These are phyloP conservation scores for Kitagawia praeruptora DNA, from an alignment of 129 eudicot species.

Conservation along the genomic window DNA sequence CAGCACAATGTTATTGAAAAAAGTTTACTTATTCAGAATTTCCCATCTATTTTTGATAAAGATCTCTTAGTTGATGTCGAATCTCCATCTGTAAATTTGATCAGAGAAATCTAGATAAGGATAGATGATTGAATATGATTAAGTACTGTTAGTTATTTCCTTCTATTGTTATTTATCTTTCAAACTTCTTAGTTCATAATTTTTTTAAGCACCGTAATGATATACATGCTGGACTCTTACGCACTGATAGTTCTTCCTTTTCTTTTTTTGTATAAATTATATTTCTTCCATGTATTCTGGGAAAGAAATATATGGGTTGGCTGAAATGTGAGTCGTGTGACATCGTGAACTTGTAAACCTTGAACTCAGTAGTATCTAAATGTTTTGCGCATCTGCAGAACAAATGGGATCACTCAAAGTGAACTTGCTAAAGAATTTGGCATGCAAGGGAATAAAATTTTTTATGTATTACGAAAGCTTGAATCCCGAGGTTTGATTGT, in stretches of 20 bases:
- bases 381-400: constrained; percentile 34
- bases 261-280: background rate
- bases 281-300: background rate
- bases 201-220: no score
- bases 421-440: constrained; percentile 75
- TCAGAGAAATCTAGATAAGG: background rate
- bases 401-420: constrained; percentile 69
- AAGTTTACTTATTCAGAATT: no score
- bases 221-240: no score
- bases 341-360: background rate
- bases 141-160: background rate
- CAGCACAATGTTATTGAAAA: background rate
- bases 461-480: constrained; percentile 52
- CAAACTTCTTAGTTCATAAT: no score
- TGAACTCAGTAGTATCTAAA: background rate
- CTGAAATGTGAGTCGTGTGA: background rate
- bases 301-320: background rate
- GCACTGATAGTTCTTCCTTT: no score
- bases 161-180: background rate
- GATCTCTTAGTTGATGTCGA: background rate
- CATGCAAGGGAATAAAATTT: constrained; percentile 50
- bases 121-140: background rate
- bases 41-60: no score
- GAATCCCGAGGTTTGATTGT: constrained; percentile 77
- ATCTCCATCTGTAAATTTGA: background rate